Conservation (phyloP, 495 filamentous ascomycete species). For the Emericellopsis terricola region DNA sequence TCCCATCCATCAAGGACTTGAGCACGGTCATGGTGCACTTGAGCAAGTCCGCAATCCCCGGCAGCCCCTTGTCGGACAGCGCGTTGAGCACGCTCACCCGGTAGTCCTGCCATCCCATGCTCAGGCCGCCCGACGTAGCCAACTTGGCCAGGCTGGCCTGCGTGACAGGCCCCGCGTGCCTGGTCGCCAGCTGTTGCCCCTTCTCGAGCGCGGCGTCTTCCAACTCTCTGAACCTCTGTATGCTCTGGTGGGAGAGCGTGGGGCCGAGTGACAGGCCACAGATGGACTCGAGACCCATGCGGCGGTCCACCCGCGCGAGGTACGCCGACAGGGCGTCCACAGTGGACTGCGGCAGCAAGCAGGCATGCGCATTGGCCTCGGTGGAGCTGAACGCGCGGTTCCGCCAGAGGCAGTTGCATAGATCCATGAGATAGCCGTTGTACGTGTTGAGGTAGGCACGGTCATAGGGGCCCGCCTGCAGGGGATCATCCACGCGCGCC, state of each 20-base stretch:
- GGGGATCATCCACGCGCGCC: neutral
- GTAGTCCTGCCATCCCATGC: constrained; percentile 57
- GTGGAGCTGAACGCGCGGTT: constrained; percentile 50
- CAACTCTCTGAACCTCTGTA: constrained; percentile 46
- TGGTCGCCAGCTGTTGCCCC: constrained; percentile 20
- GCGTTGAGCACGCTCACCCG: constrained; percentile 52
- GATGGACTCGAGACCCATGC: constrained; percentile 30
- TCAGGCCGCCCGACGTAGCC: constrained; percentile 49
- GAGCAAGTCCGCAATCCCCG: constrained; percentile 56
- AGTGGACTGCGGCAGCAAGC: constrained; percentile 37
- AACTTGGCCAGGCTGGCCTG: constrained; percentile 43
- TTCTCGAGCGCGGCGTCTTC: constrained; percentile 33
- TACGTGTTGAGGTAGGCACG: constrained; percentile 45
- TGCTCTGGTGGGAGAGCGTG: constrained; percentile 44
- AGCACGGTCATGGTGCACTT: constrained; percentile 70
- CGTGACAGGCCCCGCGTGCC: constrained; percentile 62
- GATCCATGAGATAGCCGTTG: constrained; percentile 80
- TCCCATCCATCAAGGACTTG: constrained; percentile 17
- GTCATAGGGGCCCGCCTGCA: constrained; percentile 17
- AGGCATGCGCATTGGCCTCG: constrained; percentile 56
- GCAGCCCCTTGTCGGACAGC: constrained; percentile 45
- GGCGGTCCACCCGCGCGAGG: constrained; percentile 18
- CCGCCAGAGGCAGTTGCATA: constrained; percentile 75
- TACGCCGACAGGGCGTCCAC: constrained; percentile 28
- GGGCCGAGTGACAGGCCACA: constrained; percentile 59